Percentiles rank a stretch among this genome's conserved stretches.
phyloP scores from a whole-genome alignment of 148 eudicot genomes.

The Rhododendron ovatum region DNA sequence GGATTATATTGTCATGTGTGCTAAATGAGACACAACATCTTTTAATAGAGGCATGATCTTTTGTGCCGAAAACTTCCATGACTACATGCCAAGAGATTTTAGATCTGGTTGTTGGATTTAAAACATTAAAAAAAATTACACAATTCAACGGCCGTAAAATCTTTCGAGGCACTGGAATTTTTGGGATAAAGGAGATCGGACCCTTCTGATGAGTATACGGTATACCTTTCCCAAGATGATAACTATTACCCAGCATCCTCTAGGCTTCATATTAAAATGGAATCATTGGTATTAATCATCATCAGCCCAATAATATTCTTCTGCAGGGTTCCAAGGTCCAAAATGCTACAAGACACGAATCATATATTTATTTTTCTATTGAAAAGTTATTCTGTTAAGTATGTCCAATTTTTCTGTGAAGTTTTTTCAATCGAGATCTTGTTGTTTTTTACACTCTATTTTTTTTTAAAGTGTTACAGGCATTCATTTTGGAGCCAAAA shows the following conservation, averaged over 20 bases:
- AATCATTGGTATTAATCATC: constrained; percentile 1
- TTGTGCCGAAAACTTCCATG: no score
- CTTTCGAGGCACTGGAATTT: no score
- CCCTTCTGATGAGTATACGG: not conserved
- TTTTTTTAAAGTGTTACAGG: not conserved
- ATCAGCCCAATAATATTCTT: not conserved
- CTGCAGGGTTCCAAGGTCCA: not conserved
- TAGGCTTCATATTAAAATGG: not conserved
- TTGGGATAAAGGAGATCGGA: no score
- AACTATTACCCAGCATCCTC: not conserved
- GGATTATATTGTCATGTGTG: not conserved
- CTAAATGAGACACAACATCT: not conserved
- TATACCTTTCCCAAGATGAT: not conserved
- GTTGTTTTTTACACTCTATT: not conserved
- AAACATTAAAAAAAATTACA: no score
- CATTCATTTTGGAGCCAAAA: constrained; percentile 10
- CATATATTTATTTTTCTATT: not conserved
- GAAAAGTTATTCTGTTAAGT: not conserved
- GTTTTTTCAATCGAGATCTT: constrained; percentile 5
- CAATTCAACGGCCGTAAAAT: no score
- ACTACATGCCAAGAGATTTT: no score
- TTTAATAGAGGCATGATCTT: no score
- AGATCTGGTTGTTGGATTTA: no score
- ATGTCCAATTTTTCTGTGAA: not conserved
- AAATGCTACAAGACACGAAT: constrained; percentile 6